These are phyloP conservation scores for Neofusicoccum sp. DNA, from an alignment of 2,329 filamentous ascomycete genomes.

Conservation along the genomic window DNA sequence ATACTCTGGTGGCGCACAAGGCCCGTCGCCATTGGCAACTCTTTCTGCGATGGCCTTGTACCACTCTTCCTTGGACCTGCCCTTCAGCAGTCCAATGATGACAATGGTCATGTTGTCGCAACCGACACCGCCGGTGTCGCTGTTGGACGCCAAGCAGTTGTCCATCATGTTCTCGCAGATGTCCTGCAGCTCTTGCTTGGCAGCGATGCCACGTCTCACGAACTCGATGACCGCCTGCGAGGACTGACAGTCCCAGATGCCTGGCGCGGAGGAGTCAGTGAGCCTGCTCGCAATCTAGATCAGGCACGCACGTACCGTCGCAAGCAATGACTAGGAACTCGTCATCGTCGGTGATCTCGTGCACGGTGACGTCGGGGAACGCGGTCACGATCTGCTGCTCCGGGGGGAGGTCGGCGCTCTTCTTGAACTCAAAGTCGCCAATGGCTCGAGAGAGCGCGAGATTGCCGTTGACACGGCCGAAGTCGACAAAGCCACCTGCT, in stretches of 20 bases:
- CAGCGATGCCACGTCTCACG: constrained; percentile 90
- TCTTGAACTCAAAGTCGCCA: constrained; percentile 99
- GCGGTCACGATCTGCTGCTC: constrained; percentile 98
- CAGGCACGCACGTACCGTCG: constrained; percentile 33
- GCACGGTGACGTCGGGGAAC: constrained; percentile 88
- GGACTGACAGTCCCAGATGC: constrained; percentile 99
- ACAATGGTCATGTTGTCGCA: constrained; percentile 99
- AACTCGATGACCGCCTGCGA: constrained; percentile 98
- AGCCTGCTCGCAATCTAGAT: constrained; percentile 21
- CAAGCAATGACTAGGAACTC: constrained; percentile 65
- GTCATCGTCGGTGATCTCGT: constrained; percentile 88
- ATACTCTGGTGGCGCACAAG: constrained; percentile 98
- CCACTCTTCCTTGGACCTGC: constrained; percentile 95
- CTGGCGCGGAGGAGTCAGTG: constrained; percentile 48
- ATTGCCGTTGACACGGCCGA: constrained; percentile 97
- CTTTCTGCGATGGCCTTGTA: constrained; percentile 93
- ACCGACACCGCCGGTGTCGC: constrained; percentile 93
- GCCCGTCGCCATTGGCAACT: constrained; percentile 94
- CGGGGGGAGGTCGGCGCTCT: constrained; percentile 93
- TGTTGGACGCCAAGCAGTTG: constrained; percentile 96
- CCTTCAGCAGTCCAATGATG: constrained; percentile 82
- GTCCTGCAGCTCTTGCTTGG: constrained; percentile 88
- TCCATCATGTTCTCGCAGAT: constrained; percentile 99
- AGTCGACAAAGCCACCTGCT: constrained; percentile 96
- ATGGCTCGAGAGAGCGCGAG: constrained; percentile 94